Conservation (phyloP, 129 eudicot genomes). For the Arctium lappa region DNA sequence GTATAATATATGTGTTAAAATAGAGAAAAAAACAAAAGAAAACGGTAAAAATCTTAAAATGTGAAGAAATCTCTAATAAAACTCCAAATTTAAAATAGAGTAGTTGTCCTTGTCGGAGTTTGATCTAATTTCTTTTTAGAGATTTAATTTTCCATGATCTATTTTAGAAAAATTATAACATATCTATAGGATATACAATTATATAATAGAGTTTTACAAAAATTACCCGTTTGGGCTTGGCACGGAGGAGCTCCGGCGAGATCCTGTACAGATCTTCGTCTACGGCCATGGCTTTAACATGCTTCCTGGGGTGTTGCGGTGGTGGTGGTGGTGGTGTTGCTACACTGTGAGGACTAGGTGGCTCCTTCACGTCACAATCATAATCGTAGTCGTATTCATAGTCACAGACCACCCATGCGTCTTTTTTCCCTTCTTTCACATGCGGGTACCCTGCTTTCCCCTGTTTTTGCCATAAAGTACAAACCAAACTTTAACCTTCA, state of each 20-base stretch:
- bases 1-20: too few relatives aligned
- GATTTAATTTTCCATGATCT: too few relatives aligned
- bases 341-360: constrained; percentile 46
- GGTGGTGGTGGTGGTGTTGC: constrained; percentile 39
- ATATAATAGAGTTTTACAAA: neutral
- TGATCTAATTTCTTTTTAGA: too few relatives aligned
- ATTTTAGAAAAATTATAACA: too few relatives aligned
- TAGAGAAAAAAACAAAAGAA: too few relatives aligned
- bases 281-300: constrained; percentile 51
- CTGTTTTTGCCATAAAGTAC: constrained; percentile 35
- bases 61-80: too few relatives aligned
- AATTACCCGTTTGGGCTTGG: constrained; percentile 62
- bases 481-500: constrained; percentile 16
- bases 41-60: too few relatives aligned
- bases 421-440: constrained; percentile 53
- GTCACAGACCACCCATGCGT: constrained; percentile 65
- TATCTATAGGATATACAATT: too few relatives aligned
- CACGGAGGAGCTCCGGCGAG: constrained; percentile 79
- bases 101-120: too few relatives aligned
- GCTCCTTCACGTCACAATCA: constrained; percentile 42
- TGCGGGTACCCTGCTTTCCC: constrained; percentile 47
- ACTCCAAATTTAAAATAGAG: too few relatives aligned
- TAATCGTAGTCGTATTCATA: constrained; percentile 40
- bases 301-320: neutral
- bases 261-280: constrained; percentile 91